Conservation (phyloP, 2,329 filamentous ascomycete species). For the Arachnopeziza araneosa region DNA sequence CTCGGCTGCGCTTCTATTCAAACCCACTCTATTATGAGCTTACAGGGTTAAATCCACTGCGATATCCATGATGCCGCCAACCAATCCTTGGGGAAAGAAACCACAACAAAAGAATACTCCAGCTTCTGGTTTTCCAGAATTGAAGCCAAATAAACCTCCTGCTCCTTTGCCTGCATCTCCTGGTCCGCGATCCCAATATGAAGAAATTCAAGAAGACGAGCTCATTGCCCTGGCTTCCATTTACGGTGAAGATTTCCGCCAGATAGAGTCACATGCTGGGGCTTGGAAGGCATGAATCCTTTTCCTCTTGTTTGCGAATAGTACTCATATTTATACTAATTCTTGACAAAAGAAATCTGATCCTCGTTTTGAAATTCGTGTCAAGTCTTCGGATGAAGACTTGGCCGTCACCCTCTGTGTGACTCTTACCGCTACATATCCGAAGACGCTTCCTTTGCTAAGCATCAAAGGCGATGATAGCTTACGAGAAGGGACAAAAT, state of each 20-base stretch:
- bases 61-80: constrained; percentile 28
- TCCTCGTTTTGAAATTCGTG: constrained; percentile 72
- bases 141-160: constrained; percentile 14
- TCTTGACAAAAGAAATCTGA: constrained; percentile 60
- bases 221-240: constrained; percentile 80
- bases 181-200: constrained; percentile 58
- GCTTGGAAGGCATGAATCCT: constrained; percentile 73
- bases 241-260: constrained; percentile 81
- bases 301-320: background rate
- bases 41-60: constrained; percentile 9
- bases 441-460: constrained; percentile 72
- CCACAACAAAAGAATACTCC: constrained; percentile 33
- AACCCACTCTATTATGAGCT: constrained; percentile 9
- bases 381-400: constrained; percentile 69
- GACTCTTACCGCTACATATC: constrained; percentile 84
- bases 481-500: constrained; percentile 64
- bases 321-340: background rate
- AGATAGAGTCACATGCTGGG: constrained; percentile 60
- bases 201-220: constrained; percentile 82
- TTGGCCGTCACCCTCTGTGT: constrained; percentile 68
- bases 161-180: constrained; percentile 40
- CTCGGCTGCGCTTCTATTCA: constrained; percentile 25
- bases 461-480: constrained; percentile 58
- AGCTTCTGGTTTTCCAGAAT: constrained; percentile 19
- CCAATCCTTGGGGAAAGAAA: constrained; percentile 31